These are phyloP conservation scores for Arabis alpina DNA, from an alignment of 345 rosid species.

Conservation along the genomic window DNA sequence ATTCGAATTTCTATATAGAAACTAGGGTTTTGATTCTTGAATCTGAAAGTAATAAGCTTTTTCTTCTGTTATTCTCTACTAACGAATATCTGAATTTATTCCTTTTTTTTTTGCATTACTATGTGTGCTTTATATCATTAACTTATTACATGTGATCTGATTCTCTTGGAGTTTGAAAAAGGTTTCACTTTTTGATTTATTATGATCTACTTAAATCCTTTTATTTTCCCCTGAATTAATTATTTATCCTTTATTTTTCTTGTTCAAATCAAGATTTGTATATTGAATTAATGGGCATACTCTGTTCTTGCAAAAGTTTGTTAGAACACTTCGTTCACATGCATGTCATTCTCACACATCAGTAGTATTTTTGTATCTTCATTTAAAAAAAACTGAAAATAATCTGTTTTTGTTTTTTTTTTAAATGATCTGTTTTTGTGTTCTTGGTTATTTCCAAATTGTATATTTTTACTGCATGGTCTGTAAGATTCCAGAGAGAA, in stretches of 20 bases:
- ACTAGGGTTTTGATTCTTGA: conserved; percentile 38
- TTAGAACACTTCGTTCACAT: conserved; percentile 11
- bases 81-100: background rate
- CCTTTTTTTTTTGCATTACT: conserved; percentile 9
- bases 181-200: background rate
- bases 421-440: background rate
- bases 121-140: no score
- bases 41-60: conserved; percentile 14
- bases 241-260: no score
- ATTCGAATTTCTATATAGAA: background rate
- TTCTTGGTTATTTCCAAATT: background rate
- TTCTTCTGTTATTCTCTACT: background rate
- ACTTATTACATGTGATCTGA: conserved; percentile 1
- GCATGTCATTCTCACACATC: conserved; percentile 25
- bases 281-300: background rate
- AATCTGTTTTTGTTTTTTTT: background rate
- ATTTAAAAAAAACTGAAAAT: background rate
- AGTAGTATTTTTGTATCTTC: background rate
- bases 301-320: conserved; percentile 17
- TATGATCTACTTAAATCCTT: background rate
- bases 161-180: background rate
- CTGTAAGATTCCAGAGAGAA: conserved; percentile 25
- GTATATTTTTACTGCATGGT: background rate
- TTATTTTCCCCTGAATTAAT: background rate
- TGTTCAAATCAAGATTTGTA: background rate